phyloP scores from a whole-genome alignment of 2,329 filamentous ascomycete species.

The Microdochium bolleyi region DNA sequence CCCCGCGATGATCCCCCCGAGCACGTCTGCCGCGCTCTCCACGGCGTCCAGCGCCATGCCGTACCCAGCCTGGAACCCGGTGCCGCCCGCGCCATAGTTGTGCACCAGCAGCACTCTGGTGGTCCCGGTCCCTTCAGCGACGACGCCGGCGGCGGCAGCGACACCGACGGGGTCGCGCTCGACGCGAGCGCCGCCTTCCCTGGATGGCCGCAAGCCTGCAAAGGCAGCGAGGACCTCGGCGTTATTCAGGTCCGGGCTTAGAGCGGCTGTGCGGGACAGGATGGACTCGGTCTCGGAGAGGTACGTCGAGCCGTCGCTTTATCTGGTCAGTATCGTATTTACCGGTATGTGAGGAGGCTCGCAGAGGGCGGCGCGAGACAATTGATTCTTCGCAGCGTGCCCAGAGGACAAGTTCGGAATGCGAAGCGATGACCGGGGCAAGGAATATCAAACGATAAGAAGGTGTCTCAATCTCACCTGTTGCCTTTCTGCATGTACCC shows the following conservation, averaged over 20 bases:
- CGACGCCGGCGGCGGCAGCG: conserved; percentile 3
- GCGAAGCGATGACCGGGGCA: neutral
- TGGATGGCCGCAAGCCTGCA: conserved; percentile 24
- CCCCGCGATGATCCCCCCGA: neutral
- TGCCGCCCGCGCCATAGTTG: conserved; percentile 36
- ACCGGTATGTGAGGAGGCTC: no score
- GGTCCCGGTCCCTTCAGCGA: neutral
- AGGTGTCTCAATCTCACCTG: conserved; percentile 10
- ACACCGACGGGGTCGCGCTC: conserved; percentile 25
- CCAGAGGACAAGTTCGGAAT: no score
- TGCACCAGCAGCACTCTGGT: conserved; percentile 21
- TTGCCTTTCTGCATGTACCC: conserved; percentile 29
- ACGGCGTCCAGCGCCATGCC: conserved; percentile 29
- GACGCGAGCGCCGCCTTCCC: conserved; percentile 32
- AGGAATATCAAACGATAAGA: neutral
- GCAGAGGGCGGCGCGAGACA: no score
- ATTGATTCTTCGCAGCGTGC: no score
- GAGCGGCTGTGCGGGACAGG: conserved; percentile 19
- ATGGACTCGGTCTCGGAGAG: conserved; percentile 27
- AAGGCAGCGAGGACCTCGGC: conserved; percentile 22
- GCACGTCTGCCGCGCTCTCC: conserved; percentile 4
- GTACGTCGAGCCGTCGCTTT: conserved; percentile 24
- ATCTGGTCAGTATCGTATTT: no score
- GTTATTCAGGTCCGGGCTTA: conserved; percentile 14
- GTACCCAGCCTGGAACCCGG: conserved; percentile 34